A percentile compares a stretch with the other conserved stretches of the same genome.
phyloP scores from a whole-genome alignment of 2,329 filamentous ascomycete genomes.

The Cordyceps militaris region DNA sequence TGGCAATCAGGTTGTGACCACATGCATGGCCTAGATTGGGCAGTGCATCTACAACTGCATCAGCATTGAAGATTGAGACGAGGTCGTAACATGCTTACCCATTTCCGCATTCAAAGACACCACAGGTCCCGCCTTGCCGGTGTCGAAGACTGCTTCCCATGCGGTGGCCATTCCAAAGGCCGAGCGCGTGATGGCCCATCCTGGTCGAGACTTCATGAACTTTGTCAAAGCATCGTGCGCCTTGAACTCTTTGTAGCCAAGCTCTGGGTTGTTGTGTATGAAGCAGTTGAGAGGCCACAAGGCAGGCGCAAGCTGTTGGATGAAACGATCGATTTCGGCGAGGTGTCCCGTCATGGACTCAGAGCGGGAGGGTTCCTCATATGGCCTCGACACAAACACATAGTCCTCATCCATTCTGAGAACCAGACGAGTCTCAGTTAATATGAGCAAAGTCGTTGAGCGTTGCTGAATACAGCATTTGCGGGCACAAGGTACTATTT shows the following conservation, averaged over 20 bases:
- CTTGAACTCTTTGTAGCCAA: constrained; percentile 34
- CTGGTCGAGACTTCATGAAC: constrained; percentile 27
- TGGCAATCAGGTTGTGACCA: constrained; percentile 49
- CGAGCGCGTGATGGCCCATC: constrained; percentile 33
- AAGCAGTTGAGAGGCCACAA: constrained; percentile 32
- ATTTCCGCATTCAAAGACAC: constrained; percentile 37
- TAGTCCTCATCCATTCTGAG: constrained; percentile 12
- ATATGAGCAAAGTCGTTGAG: background rate
- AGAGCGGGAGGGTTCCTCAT: background rate
- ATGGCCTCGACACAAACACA: constrained; percentile 8
- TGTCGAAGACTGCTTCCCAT: constrained; percentile 35
- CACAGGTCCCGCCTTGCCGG: constrained; percentile 27
- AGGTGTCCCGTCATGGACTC: background rate
- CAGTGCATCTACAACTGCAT: constrained; percentile 34
- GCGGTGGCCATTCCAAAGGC: constrained; percentile 38
- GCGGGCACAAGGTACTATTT: background rate
- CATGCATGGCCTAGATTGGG: constrained; percentile 46
- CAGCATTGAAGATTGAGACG: background rate
- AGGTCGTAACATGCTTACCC: constrained; percentile 14
- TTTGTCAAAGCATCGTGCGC: constrained; percentile 35
- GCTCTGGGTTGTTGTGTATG: constrained; percentile 38
- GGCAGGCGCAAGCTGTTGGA: constrained; percentile 15
- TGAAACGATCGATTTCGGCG: constrained; percentile 26
- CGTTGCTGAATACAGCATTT: background rate
- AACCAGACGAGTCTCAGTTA: background rate